Conservation (phyloP, 805 yeast genomes). For the Wickerhamiella shivajii region DNA sequence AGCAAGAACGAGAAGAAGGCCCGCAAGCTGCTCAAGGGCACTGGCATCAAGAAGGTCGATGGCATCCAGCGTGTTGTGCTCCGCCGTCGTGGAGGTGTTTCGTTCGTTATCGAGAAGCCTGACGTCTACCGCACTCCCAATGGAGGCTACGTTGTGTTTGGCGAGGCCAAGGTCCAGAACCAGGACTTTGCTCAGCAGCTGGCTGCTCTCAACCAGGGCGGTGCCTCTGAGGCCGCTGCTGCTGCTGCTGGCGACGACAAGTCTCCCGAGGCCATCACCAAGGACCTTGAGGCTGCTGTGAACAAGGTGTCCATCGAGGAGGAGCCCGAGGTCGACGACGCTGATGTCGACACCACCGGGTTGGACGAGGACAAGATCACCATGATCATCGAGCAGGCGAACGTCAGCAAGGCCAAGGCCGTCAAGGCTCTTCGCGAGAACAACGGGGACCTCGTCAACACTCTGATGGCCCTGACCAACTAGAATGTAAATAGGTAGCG, state of each 20-base stretch:
- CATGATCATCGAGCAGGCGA: constrained; percentile 82
- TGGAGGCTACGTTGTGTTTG: constrained; percentile 92
- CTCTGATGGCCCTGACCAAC: constrained; percentile 53
- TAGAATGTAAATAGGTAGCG: constrained; percentile 12
- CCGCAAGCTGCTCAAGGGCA: constrained; percentile 73
- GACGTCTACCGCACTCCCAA: constrained; percentile 88
- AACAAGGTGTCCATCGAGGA: constrained; percentile 21
- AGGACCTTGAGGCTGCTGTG: constrained; percentile 24
- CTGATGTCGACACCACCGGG: constrained; percentile 73
- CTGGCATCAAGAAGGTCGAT: constrained; percentile 77
- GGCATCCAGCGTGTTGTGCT: constrained; percentile 93
- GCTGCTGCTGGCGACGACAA: constrained; percentile 30
- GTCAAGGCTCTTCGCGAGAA: constrained; percentile 77
- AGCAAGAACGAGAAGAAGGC: constrained; percentile 93
- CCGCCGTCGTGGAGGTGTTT: constrained; percentile 82
- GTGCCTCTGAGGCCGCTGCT: constrained; percentile 29
- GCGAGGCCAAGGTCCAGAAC: constrained; percentile 73
- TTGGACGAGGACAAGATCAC: constrained; percentile 69
- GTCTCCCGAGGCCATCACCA: constrained; percentile 21
- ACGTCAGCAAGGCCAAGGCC: constrained; percentile 79
- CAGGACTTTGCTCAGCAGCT: constrained; percentile 84
- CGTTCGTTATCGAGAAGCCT: constrained; percentile 83
- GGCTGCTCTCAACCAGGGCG: constrained; percentile 37
- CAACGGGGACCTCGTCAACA: constrained; percentile 89
- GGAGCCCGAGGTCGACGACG: constrained; percentile 45